A percentile compares a stretch with the other conserved stretches of the same genome.
Evolutionary conservation across 1,284 basidiomycete genomes (phyloP).

Genomic region (Pseudozyma tsukubaensis): DNA sequence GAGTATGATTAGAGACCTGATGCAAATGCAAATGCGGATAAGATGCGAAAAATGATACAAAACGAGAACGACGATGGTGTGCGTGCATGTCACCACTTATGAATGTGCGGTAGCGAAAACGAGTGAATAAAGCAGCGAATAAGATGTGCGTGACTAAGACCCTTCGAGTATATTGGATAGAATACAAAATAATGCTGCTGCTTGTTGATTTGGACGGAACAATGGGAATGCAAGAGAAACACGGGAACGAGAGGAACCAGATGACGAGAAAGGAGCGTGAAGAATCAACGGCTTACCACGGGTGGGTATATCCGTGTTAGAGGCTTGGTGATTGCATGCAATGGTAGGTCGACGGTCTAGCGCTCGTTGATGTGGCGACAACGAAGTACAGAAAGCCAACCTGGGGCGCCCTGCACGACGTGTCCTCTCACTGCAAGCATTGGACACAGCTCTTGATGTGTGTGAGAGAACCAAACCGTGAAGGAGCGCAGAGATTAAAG

Average conservation of each 20-base stretch:
- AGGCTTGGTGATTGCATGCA: too few species aligned
- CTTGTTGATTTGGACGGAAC: constrained; percentile 11
- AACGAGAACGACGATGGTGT: constrained; percentile 13
- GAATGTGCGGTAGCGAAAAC: background rate
- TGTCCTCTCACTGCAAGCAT: background rate
- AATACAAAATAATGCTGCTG: constrained; percentile 26
- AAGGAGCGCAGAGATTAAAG: background rate
- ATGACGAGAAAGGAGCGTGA: background rate
- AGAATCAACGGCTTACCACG: background rate
- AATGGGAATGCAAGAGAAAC: constrained; percentile 1
- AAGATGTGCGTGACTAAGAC: constrained; percentile 12
- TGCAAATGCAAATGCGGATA: constrained; percentile 15
- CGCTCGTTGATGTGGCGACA: background rate
- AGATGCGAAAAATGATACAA: background rate
- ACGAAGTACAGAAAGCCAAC: background rate
- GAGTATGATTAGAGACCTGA: constrained; percentile 44
- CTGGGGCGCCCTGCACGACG: background rate
- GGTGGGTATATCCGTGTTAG: background rate
- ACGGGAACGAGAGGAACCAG: constrained; percentile 1
- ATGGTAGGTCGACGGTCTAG: too few species aligned
- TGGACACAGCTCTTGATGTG: background rate
- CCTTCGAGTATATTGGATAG: constrained; percentile 37
- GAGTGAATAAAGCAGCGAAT: constrained; percentile 6
- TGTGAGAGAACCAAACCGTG: background rate
- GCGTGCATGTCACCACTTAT: constrained; percentile 23